Evolutionary conservation across 257 asterid genomes (phyloP), one percentile per base, ranked within the genome.

Genomic region (Thymus quinquecostatus): DNA sequence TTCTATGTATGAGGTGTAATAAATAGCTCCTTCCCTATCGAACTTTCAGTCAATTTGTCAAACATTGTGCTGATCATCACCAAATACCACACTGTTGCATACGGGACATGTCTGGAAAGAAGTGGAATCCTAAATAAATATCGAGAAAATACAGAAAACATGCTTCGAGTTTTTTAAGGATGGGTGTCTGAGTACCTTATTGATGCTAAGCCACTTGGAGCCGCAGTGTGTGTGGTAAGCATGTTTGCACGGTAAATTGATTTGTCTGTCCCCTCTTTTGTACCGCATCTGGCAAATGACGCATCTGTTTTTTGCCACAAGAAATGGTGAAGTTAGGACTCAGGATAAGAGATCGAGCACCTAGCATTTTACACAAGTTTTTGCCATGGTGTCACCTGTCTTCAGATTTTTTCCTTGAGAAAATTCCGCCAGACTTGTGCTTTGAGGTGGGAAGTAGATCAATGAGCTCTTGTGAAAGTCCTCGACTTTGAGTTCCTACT

Each of bases 231-330:
- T 76, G 70, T 92, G 98, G 87, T 92, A 92, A 9, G 86, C 88
- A 76, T 92, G 98, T 73, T 88, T 89, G 83, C 96, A 89, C 5
- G 96, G 98, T 74, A 92, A 79, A 63, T 82, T 81, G 76, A 92
- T 85, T 65, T 85, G 98, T 7, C 87, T 78, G 68, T 92, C 98
- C 29, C 98, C 96, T 78, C 96, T 79, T 88, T 86, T 92, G 30
- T 92, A 92, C 60, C 84, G 84, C 96, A 90, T 89, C 80, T 92
- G 97, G 81, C 98, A 92, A 71, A 92, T 92, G 45, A 92, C 96
- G 28, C 98, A 92, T 74, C 98, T 92, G 86, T 69, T 78, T 55
- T 21, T 68, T 34, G 60, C 36, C 66, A 53, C 7, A 43, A 69
- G 49, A 8, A 27, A 9, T 45, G 38, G 14, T 7, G 29, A 61